Evolutionary conservation across 2,329 filamentous ascomycete species (phyloP).

Genomic region (Chlorencoelia australis): DNA sequence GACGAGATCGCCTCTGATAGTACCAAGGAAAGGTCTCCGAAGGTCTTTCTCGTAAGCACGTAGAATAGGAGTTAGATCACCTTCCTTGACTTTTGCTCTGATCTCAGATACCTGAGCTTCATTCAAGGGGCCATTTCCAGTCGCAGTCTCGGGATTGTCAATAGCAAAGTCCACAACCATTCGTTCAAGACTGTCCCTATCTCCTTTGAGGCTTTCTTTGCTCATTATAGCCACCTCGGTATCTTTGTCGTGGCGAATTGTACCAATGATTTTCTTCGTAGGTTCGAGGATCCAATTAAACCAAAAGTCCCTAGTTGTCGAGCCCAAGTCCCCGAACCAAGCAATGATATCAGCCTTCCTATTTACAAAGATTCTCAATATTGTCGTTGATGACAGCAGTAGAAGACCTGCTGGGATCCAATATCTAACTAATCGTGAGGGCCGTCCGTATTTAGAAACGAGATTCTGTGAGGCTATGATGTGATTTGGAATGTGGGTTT

Average conservation of each 20-base stretch:
- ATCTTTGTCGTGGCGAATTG: constrained; percentile 83
- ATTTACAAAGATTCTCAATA: constrained; percentile 69
- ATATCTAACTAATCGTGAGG: constrained; percentile 67
- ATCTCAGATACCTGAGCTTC: constrained; percentile 66
- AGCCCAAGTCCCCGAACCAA: constrained; percentile 72
- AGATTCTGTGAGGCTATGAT: constrained; percentile 43
- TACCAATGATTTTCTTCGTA: constrained; percentile 70
- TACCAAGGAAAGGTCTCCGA: constrained; percentile 69
- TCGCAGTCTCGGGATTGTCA: constrained; percentile 60
- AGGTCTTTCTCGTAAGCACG: constrained; percentile 87
- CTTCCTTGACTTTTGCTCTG: constrained; percentile 71
- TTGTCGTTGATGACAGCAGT: constrained; percentile 73
- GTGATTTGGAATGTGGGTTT: constrained; percentile 59
- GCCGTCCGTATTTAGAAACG: constrained; percentile 60
- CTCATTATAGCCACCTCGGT: constrained; percentile 97
- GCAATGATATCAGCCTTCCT: constrained; percentile 65
- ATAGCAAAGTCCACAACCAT: constrained; percentile 97
- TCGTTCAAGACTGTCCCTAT: constrained; percentile 83
- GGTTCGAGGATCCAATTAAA: constrained; percentile 93
- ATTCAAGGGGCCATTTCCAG: constrained; percentile 40
- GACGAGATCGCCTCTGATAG: constrained; percentile 76
- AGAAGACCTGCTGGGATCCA: constrained; percentile 71
- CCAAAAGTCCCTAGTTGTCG: constrained; percentile 82
- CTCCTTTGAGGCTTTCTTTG: constrained; percentile 79
- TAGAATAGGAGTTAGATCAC: constrained; percentile 85